phyloP scores from a whole-genome alignment of 768 basidiomycete species.

The Amanita subjunquillea region DNA sequence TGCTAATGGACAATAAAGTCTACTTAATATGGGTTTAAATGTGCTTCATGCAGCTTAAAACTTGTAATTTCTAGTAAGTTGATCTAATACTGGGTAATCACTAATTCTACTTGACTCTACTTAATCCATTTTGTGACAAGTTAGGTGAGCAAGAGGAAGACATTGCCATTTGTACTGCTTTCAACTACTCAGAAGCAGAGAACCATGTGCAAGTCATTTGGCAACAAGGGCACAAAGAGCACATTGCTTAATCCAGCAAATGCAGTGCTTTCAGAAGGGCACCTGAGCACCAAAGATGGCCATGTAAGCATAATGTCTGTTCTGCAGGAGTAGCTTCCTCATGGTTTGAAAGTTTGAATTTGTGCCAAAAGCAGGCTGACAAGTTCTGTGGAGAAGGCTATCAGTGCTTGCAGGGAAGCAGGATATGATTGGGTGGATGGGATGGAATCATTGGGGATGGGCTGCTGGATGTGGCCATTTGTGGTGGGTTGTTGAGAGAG shows the following conservation, averaged over 20 bases:
- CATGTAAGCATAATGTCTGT: slow-evolving; percentile 33
- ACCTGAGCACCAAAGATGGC: slow-evolving; percentile 80
- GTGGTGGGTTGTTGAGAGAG: slow-evolving; percentile 22
- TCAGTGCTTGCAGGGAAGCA: slow-evolving; percentile 51
- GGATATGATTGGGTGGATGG: slow-evolving; percentile 38
- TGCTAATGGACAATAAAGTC: no score
- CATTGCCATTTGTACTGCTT: no score
- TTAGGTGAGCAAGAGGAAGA: no score
- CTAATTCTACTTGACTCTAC: no score
- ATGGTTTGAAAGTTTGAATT: slow-evolving; percentile 72
- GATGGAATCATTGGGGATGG: slow-evolving; percentile 31
- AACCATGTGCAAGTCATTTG: slow-evolving; percentile 81
- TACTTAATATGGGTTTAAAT: no score
- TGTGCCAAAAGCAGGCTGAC: slow-evolving; percentile 70
- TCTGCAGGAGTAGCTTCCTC: slow-evolving; percentile 21
- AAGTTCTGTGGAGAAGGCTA: slow-evolving; percentile 72
- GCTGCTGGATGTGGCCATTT: slow-evolving; percentile 37
- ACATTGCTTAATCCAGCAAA: slow-evolving; percentile 84
- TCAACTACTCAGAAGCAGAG: no score
- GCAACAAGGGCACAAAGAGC: slow-evolving; percentile 76
- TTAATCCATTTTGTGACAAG: no score
- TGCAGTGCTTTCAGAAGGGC: slow-evolving; percentile 85
- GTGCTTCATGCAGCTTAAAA: no score
- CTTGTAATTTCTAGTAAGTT: no score
- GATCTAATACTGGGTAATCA: no score